Conservation (phyloP, 169 alveolate genomes). For the Blepharisma undulans region DNA sequence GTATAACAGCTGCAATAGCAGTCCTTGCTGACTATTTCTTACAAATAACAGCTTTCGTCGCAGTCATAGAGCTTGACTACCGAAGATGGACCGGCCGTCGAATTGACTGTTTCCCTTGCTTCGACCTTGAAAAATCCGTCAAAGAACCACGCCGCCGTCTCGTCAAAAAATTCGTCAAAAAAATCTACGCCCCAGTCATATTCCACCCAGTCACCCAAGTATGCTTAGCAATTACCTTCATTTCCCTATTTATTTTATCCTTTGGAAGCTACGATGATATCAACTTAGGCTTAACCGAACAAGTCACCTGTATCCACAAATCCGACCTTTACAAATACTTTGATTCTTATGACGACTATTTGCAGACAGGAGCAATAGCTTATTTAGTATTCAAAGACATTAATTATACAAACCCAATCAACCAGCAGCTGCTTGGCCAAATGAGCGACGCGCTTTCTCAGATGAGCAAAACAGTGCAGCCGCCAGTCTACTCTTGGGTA, state of each 20-base stretch:
- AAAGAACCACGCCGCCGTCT: constrained; percentile 62
- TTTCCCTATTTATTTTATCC: constrained; percentile 48
- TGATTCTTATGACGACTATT: constrained; percentile 59
- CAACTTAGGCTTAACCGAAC: constrained; percentile 71
- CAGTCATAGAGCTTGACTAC: constrained; percentile 74
- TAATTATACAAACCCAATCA: constrained; percentile 60
- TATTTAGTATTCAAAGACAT: constrained; percentile 75
- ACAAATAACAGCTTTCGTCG: constrained; percentile 75
- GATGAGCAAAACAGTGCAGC: constrained; percentile 67
- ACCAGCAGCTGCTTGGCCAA: constrained; percentile 57
- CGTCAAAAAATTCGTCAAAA: constrained; percentile 59
- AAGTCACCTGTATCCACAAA: constrained; percentile 64
- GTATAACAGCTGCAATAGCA: constrained; percentile 81
- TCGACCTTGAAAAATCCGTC: constrained; percentile 39
- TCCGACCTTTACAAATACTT: constrained; percentile 74
- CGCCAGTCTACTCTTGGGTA: constrained; percentile 86
- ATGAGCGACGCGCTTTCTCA: constrained; percentile 70
- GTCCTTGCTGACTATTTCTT: constrained; percentile 75
- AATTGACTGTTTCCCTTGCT: constrained; percentile 71
- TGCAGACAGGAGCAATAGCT: constrained; percentile 84
- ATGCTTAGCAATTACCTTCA: constrained; percentile 47
- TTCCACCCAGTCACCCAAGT: constrained; percentile 52
- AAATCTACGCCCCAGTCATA: constrained; percentile 63
- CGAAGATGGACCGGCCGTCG: constrained; percentile 65
- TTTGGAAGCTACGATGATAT: constrained; percentile 52